phyloP scores from a whole-genome alignment of 1,284 basidiomycete genomes.

The Sporisorium graminicola region DNA sequence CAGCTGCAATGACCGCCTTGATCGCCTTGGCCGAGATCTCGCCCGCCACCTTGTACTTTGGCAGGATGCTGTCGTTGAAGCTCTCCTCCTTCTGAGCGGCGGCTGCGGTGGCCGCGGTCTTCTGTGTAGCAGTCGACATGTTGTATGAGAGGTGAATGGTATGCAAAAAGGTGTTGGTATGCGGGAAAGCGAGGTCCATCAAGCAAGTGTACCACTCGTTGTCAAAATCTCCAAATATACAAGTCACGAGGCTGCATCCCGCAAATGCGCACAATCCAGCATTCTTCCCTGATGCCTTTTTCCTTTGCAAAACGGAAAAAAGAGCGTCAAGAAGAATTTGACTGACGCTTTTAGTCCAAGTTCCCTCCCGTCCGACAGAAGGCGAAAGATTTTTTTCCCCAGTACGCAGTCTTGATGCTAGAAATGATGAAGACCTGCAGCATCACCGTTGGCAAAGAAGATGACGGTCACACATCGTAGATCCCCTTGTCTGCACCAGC shows the following conservation, averaged over 20 bases:
- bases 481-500: background rate
- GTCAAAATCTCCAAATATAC: background rate
- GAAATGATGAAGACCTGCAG: background rate
- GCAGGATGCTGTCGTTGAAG: constrained; percentile 65
- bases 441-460: background rate
- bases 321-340: constrained; percentile 21
- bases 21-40: constrained; percentile 88
- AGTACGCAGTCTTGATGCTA: background rate
- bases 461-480: no score
- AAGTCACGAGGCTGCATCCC: constrained; percentile 28
- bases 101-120: constrained; percentile 21
- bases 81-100: constrained; percentile 47
- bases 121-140: constrained; percentile 33
- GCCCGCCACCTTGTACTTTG: constrained; percentile 81
- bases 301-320: background rate
- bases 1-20: constrained; percentile 75
- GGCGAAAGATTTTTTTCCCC: background rate
- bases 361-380: constrained; percentile 32
- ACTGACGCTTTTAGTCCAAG: no score
- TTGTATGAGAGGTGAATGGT: constrained; percentile 8
- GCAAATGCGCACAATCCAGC: background rate
- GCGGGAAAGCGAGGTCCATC: background rate
- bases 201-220: background rate
- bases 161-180: constrained; percentile 7
- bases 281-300: constrained; percentile 10